Evolutionary conservation across 2,329 filamentous ascomycete genomes (phyloP).

Genomic region (Periconia sp.): DNA sequence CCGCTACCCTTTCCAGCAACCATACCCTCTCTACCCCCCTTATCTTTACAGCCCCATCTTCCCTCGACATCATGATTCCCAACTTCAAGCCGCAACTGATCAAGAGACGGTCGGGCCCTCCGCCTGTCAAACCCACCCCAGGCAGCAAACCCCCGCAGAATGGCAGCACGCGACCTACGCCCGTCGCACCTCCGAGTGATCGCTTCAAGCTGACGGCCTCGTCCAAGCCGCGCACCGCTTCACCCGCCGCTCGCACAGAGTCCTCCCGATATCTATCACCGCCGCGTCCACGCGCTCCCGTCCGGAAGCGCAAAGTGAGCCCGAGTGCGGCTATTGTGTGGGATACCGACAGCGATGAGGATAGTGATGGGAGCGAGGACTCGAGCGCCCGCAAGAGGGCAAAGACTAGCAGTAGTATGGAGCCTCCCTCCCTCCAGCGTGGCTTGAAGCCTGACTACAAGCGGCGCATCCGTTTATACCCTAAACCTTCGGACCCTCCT

Average conservation of each 20-base stretch:
- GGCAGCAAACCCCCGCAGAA: constrained; percentile 11
- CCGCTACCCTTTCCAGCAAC: neutral
- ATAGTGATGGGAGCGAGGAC: constrained; percentile 31
- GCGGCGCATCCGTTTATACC: constrained; percentile 33
- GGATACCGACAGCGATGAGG: constrained; percentile 30
- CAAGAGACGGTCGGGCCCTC: constrained; percentile 13
- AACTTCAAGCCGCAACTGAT: constrained; percentile 39
- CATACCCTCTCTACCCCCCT: neutral
- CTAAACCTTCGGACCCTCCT: constrained; percentile 11
- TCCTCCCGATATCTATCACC: constrained; percentile 23
- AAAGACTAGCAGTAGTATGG: constrained; percentile 40
- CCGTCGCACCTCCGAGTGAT: constrained; percentile 23
- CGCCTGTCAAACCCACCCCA: constrained; percentile 26
- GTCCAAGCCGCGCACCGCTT: constrained; percentile 8
- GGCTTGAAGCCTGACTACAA: constrained; percentile 39
- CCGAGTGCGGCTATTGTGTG: constrained; percentile 38
- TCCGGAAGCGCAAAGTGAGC: constrained; percentile 36
- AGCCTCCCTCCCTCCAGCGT: constrained; percentile 39
- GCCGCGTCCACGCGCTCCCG: constrained; percentile 28
- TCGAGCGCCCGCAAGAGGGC: constrained; percentile 32
- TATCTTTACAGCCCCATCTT: neutral
- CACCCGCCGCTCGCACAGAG: constrained; percentile 16
- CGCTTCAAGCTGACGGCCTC: constrained; percentile 30
- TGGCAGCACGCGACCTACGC: constrained; percentile 6
- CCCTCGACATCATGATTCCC: constrained; percentile 5